A percentile compares a stretch with the other conserved stretches of the same genome.
These are phyloP conservation scores for Alternaria atra DNA, from an alignment of 2,329 filamentous ascomycete species.

Conservation along the genomic window DNA sequence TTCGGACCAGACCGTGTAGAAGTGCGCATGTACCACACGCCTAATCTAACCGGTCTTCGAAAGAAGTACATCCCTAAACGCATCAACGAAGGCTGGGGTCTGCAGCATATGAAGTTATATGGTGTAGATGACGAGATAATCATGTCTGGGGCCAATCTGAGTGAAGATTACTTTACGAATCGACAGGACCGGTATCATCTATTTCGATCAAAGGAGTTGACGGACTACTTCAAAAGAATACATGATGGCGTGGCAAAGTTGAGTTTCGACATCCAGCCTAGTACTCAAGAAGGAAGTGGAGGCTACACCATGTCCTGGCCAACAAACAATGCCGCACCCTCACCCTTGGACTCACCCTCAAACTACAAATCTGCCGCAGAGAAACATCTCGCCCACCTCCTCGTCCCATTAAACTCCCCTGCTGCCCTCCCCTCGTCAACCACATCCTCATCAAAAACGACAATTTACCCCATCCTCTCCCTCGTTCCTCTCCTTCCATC, in stretches of 20 bases:
- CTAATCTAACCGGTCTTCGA: conserved; percentile 85
- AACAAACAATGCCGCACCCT: conserved; percentile 73
- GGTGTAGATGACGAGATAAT: conserved; percentile 96
- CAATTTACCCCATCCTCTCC: conserved; percentile 85
- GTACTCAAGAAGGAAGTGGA: conserved; percentile 55
- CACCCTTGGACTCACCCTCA: conserved; percentile 74
- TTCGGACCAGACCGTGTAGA: conserved; percentile 88
- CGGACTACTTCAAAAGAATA: conserved; percentile 81
- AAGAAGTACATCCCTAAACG: conserved; percentile 86
- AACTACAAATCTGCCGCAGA: conserved; percentile 76
- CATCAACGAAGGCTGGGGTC: conserved; percentile 97
- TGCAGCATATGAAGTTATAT: conserved; percentile 99
- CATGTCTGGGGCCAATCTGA: conserved; percentile 87
- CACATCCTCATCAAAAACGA: conserved; percentile 46
- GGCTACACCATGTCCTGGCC: conserved; percentile 77
- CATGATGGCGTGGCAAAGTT: conserved; percentile 80
- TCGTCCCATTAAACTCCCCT: conserved; percentile 61
- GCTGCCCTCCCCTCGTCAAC: conserved; percentile 40
- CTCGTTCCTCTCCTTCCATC: conserved; percentile 86
- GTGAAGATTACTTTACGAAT: conserved; percentile 94
- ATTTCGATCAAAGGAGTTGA: conserved; percentile 79
- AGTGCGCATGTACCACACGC: conserved; percentile 97
- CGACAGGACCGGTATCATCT: conserved; percentile 94
- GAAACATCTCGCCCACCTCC: conserved; percentile 70
- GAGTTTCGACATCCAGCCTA: conserved; percentile 80